Conservation (phyloP, 2,329 filamentous ascomycete species). For the Hyphodiscus sp. region DNA sequence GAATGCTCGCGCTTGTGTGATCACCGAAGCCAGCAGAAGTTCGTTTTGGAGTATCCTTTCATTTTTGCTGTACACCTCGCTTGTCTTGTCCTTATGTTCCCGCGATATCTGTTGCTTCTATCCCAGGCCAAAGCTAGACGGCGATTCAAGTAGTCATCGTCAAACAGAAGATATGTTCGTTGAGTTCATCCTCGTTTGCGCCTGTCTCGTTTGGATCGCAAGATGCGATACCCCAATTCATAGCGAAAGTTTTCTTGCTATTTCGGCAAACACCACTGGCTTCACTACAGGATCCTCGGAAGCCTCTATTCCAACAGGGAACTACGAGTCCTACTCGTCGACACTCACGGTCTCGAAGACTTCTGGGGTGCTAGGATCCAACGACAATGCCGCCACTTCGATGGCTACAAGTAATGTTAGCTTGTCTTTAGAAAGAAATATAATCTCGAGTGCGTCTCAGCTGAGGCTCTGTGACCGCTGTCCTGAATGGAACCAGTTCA, state of each 20-base stretch:
- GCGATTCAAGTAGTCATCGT: too few species aligned
- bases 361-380: conserved; percentile 18
- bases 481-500: conserved; percentile 38
- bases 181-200: too few species aligned
- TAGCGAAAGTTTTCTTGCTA: conserved; percentile 51
- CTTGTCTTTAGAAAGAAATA: conserved; percentile 32
- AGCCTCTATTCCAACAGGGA: conserved; percentile 31
- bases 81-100: too few species aligned
- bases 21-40: too few species aligned
- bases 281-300: conserved; percentile 12
- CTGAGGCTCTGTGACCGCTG: conserved; percentile 20
- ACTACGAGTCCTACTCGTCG: conserved; percentile 33
- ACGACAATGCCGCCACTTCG: conserved; percentile 24
- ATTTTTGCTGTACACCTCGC: too few species aligned
- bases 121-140: too few species aligned
- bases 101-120: too few species aligned
- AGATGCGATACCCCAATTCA: conserved; percentile 21
- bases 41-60: too few species aligned
- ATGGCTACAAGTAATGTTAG: background rate
- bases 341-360: conserved; percentile 26
- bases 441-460: conserved; percentile 29
- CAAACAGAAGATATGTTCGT: too few species aligned
- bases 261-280: conserved; percentile 11
- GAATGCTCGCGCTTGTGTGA: too few species aligned
- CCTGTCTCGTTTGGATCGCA: too few species aligned